A percentile compares a stretch with the other conserved stretches of the same genome.
phyloP scores from a whole-genome alignment of 2,329 filamentous ascomycete species.

The Pezicula radicicola region DNA sequence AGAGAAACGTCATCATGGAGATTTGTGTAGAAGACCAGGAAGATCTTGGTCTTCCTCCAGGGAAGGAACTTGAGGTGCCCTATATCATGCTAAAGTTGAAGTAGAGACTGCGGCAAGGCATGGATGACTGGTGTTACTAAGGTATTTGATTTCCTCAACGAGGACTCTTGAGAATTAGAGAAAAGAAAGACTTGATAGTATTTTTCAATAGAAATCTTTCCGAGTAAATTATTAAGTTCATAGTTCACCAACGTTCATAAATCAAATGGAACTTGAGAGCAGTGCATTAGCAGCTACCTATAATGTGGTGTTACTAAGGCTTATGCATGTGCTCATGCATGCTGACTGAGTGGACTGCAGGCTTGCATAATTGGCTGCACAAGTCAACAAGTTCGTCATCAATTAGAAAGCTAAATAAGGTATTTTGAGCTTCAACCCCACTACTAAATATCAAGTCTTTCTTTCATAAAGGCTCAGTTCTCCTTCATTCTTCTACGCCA shows the following conservation, averaged over 20 bases:
- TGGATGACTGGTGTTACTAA: slow-evolving; percentile 10
- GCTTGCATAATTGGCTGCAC: not conserved
- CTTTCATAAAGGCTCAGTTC: slow-evolving; percentile 5
- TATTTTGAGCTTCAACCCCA: slow-evolving; percentile 4
- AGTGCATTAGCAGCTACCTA: too few species aligned
- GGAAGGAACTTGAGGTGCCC: slow-evolving; percentile 94
- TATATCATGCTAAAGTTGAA: slow-evolving; percentile 81
- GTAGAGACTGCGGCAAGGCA: slow-evolving; percentile 5
- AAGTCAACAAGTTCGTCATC: not conserved
- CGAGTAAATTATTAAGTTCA: not conserved
- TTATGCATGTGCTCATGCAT: slow-evolving; percentile 1
- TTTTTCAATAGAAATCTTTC: not conserved
- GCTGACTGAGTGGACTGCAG: not conserved
- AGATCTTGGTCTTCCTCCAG: slow-evolving; percentile 34
- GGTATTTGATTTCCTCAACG: not conserved
- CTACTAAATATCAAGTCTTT: slow-evolving; percentile 7
- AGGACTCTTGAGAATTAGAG: slow-evolving; percentile 12
- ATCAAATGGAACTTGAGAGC: too few species aligned
- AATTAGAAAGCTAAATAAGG: slow-evolving; percentile 1
- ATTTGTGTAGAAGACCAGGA: slow-evolving; percentile 84
- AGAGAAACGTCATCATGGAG: slow-evolving; percentile 96
- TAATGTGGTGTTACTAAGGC: not conserved
- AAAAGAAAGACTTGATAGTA: not conserved
- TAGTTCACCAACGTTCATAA: not conserved
- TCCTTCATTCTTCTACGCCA: not conserved